Base-by-base conservation (phyloP, 2,329 filamentous ascomycete genomes). In the Alternaria infectoria region DNA sequence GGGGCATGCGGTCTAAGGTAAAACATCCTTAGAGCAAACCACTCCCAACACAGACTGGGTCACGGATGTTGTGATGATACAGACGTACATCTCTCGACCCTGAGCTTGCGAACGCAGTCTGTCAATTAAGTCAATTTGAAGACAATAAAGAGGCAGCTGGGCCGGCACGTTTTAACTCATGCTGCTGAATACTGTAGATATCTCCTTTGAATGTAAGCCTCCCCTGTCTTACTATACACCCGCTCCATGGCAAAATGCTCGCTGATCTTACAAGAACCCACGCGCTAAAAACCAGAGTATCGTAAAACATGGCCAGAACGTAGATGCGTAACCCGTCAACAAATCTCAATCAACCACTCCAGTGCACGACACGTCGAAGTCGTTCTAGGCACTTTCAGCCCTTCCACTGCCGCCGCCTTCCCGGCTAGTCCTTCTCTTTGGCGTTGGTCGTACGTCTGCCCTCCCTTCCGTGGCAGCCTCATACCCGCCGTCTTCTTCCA, bases 331-430 rank as follows among this genome's bases (percentile, higher is more conserved):
- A 32, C 21, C 17, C n/a, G n/a, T 54, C 17, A 32, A 57, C 15
- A n/a, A 36, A 36, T 9, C 9, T 36, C n/a, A 17, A 17, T 17
- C 21, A 23, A 25, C 23, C 5, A 15, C 32, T 32, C 30, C 43
- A 3, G 13, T 36, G 4, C 19, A 19, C 25, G 9, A 26, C 21
- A 28, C 7, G 46, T 30, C 7, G 6, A 15, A 74, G 70, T 8
- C 62, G 76, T n/a, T 61, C 32, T 45, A 70, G 6, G 66, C 66
- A 28, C 68, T 68, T 56, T 70, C 66, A 10, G 68, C 66, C 46
- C 67, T 62, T 6, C 65, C 59, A 46, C 61, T 67, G 4, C 58
- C 59, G 25, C 64, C 60, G 13, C 59, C 61, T 36, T 64, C 66
- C 6, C 66, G 51, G 57, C 61, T 68, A 23, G 57, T 56, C 46